phyloP scores from a whole-genome alignment of 2,329 filamentous ascomycete species.

The Penicillium janthinellum region DNA sequence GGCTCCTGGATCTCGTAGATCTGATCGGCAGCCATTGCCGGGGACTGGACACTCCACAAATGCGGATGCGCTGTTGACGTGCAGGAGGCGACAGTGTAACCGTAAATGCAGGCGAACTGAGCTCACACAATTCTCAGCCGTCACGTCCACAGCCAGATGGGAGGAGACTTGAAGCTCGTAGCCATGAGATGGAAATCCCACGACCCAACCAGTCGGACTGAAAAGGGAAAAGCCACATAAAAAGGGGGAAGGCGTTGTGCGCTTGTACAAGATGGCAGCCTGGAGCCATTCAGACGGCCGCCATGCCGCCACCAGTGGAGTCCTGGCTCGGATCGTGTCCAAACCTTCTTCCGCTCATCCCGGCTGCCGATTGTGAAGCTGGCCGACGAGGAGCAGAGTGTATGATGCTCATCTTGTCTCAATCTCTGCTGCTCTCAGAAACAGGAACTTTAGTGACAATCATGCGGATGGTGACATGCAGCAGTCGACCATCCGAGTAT shows the following conservation, averaged over 20 bases:
- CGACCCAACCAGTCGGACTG: not conserved
- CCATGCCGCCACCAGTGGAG: constrained; percentile 18
- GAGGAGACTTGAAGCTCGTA: not conserved
- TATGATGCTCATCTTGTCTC: not conserved
- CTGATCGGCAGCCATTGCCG: constrained; percentile 7
- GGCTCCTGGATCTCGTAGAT: constrained; percentile 26
- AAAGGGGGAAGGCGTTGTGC: constrained; percentile 15
- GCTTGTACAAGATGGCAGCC: constrained; percentile 12
- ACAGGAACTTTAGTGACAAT: not conserved
- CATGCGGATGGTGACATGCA: not conserved
- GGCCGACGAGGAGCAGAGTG: not conserved
- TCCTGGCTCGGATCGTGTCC: constrained; percentile 18
- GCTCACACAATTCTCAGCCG: not conserved
- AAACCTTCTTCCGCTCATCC: constrained; percentile 9
- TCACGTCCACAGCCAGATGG: not conserved
- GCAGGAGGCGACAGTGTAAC: not conserved
- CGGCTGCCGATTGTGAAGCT: not conserved
- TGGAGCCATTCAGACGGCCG: constrained; percentile 12
- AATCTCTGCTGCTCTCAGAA: not conserved
- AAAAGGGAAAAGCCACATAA: constrained; percentile 4
- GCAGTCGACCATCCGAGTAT: not conserved
- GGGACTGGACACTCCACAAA: not conserved
- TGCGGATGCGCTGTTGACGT: not conserved
- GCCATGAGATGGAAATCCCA: not conserved
- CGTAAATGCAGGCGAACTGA: not conserved